A percentile compares a stretch with the other conserved stretches of the same genome.
These are phyloP conservation scores for Leptosphaerulina australis DNA, from an alignment of 2,329 filamentous ascomycete genomes.

Conservation along the genomic window DNA sequence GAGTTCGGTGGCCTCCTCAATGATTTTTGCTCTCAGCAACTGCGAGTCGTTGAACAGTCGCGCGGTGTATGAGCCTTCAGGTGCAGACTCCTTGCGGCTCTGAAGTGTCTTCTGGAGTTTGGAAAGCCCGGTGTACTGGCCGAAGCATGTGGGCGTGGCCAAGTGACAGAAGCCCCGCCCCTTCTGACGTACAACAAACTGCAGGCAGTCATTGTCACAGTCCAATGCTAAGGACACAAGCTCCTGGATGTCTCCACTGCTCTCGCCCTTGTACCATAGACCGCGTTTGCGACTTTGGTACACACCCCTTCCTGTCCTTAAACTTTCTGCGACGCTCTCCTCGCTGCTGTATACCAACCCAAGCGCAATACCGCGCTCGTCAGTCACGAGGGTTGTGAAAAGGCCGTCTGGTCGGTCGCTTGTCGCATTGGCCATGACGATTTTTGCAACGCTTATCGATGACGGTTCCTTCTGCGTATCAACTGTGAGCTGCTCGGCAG, in stretches of 20 bases:
- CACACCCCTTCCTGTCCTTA: slow-evolving; percentile 81
- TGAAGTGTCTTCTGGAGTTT: slow-evolving; percentile 86
- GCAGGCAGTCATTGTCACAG: slow-evolving; percentile 91
- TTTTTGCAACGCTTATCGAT: slow-evolving; percentile 68
- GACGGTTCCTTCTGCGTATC: slow-evolving; percentile 64
- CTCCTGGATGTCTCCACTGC: slow-evolving; percentile 91
- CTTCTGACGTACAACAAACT: slow-evolving; percentile 87
- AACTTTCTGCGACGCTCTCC: slow-evolving; percentile 84
- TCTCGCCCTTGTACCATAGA: slow-evolving; percentile 95
- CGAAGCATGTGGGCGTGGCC: slow-evolving; percentile 90
- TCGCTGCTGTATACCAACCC: slow-evolving; percentile 94
- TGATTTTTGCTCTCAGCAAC: slow-evolving; percentile 90
- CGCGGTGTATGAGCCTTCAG: slow-evolving; percentile 90
- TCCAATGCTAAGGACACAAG: slow-evolving; percentile 83
- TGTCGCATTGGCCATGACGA: slow-evolving; percentile 76
- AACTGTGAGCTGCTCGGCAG: slow-evolving; percentile 72
- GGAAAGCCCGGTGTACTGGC: slow-evolving; percentile 78
- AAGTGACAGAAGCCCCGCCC: slow-evolving; percentile 93
- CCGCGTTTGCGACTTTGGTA: slow-evolving; percentile 97
- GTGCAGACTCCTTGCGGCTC: slow-evolving; percentile 80
- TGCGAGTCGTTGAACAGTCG: slow-evolving; percentile 91
- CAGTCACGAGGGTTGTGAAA: slow-evolving; percentile 87
- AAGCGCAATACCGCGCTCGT: slow-evolving; percentile 82
- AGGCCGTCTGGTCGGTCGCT: slow-evolving; percentile 84
- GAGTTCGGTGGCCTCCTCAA: slow-evolving; percentile 96